These are phyloP conservation scores for Sporothrix schenckii DNA, from an alignment of 2,329 filamentous ascomycete genomes.

Conservation along the genomic window DNA sequence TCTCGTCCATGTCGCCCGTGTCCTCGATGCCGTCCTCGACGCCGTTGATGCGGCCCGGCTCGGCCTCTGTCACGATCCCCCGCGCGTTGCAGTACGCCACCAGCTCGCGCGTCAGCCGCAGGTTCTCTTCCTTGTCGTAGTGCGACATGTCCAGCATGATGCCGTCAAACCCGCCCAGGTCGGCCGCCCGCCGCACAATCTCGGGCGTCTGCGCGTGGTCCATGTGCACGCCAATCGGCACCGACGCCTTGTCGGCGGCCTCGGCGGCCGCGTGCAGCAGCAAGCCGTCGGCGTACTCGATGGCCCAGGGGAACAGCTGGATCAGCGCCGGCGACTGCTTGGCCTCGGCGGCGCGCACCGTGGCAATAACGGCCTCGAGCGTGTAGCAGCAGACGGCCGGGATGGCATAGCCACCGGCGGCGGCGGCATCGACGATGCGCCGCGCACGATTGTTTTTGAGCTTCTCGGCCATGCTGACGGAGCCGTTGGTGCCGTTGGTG, in stretches of 20 bases:
- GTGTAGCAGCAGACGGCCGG: slow-evolving; percentile 58
- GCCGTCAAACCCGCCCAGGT: slow-evolving; percentile 63
- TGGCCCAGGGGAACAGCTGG: slow-evolving; percentile 74
- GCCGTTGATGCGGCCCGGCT: slow-evolving; percentile 60
- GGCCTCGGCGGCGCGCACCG: slow-evolving; percentile 68
- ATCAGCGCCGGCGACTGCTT: slow-evolving; percentile 70
- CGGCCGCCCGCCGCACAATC: slow-evolving; percentile 62
- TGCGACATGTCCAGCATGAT: slow-evolving; percentile 77
- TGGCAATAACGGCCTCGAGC: slow-evolving; percentile 54
- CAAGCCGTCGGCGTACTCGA: slow-evolving; percentile 63
- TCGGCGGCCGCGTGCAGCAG: slow-evolving; percentile 59
- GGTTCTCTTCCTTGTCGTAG: slow-evolving; percentile 69
- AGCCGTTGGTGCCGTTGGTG: background rate
- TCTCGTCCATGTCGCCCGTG: slow-evolving; percentile 50
- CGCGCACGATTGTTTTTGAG: slow-evolving; percentile 29
- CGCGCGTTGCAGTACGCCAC: slow-evolving; percentile 64
- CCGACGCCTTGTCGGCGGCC: slow-evolving; percentile 58
- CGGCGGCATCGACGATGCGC: slow-evolving; percentile 59
- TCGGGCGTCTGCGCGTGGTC: slow-evolving; percentile 68
- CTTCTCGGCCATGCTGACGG: slow-evolving; percentile 12
- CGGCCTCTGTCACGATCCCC: slow-evolving; percentile 69
- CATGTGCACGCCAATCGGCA: slow-evolving; percentile 66
- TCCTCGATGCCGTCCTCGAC: slow-evolving; percentile 75
- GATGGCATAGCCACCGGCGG: slow-evolving; percentile 59
- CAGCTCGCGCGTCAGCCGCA: slow-evolving; percentile 62